Percentiles rank a stretch among this genome's conserved stretches.
Evolutionary conservation across 495 filamentous ascomycete species (phyloP).

Genomic region (Bryoglossum gracile): DNA sequence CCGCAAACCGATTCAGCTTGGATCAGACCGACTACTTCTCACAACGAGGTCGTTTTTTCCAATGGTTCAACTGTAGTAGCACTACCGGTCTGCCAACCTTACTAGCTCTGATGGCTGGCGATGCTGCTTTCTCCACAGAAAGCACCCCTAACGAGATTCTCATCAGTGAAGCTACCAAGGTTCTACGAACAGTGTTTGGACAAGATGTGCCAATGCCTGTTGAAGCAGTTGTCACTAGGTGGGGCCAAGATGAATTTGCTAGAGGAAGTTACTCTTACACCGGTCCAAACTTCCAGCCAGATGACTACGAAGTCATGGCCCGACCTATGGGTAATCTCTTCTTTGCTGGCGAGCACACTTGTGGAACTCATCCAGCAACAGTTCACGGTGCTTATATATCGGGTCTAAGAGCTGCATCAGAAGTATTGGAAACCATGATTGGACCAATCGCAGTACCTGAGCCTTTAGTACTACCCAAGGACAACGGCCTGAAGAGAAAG

Average conservation of each 20-base stretch:
- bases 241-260: slow-evolving; percentile 83
- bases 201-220: slow-evolving; percentile 56
- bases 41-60: slow-evolving; percentile 75
- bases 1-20: slow-evolving; percentile 42
- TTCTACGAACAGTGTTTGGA: slow-evolving; percentile 58
- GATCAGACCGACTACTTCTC: slow-evolving; percentile 46
- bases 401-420: slow-evolving; percentile 78
- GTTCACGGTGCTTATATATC: slow-evolving; percentile 96
- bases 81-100: slow-evolving; percentile 82
- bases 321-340: slow-evolving; percentile 75
- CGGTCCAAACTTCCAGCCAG: slow-evolving; percentile 66
- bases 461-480: slow-evolving; percentile 66
- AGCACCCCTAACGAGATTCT: slow-evolving; percentile 62
- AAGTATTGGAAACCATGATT: slow-evolving; percentile 68
- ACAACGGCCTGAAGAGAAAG: slow-evolving; percentile 47
- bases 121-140: slow-evolving; percentile 87
- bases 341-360: slow-evolving; percentile 96
- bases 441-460: slow-evolving; percentile 72
- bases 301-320: slow-evolving; percentile 95
- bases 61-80: slow-evolving; percentile 93
- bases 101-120: slow-evolving; percentile 91
- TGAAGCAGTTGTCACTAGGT: slow-evolving; percentile 90
- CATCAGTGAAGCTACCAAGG: slow-evolving; percentile 67
- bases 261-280: slow-evolving; percentile 92
- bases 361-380: slow-evolving; percentile 89